A percentile compares a stretch with the other conserved stretches of the same genome.
phyloP scores from a whole-genome alignment of 441 rosid genomes.

The Raphanus hybrid region DNA sequence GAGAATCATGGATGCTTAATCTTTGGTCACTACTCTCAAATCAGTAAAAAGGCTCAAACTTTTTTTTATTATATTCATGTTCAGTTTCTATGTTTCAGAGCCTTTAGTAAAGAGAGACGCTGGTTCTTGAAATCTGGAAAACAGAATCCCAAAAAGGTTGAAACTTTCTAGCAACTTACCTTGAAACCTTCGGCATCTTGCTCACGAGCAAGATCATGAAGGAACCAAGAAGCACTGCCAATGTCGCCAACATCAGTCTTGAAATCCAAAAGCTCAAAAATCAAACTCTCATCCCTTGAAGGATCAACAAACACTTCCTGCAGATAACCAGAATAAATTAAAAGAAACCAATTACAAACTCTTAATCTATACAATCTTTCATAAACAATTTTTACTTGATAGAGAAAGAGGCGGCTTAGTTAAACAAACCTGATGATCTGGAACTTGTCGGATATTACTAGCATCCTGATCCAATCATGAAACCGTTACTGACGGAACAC shows the following conservation, averaged over 20 bases:
- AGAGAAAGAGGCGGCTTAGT: neutral
- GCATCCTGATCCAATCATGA: constrained; percentile 56
- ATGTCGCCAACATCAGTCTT: constrained; percentile 68
- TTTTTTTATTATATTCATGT: neutral
- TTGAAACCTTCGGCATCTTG: constrained; percentile 72
- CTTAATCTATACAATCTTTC: neutral
- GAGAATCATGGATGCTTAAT: constrained; percentile 1
- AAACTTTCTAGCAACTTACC: constrained; percentile 43
- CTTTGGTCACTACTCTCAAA: neutral
- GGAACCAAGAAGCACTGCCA: constrained; percentile 85
- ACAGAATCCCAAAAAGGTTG: constrained; percentile 9
- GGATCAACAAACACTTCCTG: constrained; percentile 88
- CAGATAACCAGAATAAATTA: neutral
- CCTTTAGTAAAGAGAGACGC: neutral
- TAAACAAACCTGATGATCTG: constrained; percentile 71
- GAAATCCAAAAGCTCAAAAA: constrained; percentile 75
- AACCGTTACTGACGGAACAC: neutral
- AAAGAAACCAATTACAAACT: neutral
- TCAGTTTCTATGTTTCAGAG: neutral
- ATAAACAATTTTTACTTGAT: neutral
- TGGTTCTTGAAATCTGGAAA: neutral
- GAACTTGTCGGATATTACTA: constrained; percentile 74
- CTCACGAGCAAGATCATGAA: constrained; percentile 75
- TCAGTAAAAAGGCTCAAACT: neutral
- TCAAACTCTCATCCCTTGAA: constrained; percentile 84